These are phyloP conservation scores for Sporothrix dimorphospora DNA, from an alignment of 2,329 filamentous ascomycete species.

Conservation along the genomic window DNA sequence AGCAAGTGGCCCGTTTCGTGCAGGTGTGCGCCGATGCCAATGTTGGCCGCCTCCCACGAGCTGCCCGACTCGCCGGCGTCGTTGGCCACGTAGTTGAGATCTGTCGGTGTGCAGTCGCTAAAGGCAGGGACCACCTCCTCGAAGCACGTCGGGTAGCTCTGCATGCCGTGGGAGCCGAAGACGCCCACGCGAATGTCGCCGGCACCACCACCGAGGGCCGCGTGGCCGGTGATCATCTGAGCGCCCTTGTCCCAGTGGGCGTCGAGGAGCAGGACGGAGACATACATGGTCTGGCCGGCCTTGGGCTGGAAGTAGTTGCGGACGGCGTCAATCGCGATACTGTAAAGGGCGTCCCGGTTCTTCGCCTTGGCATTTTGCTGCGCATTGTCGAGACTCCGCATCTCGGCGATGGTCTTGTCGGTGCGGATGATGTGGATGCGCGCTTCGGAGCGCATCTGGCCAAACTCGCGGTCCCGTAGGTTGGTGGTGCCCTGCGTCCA, in stretches of 20 bases:
- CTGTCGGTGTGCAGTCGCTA: constrained; percentile 85
- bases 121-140: constrained; percentile 91
- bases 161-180: constrained; percentile 89
- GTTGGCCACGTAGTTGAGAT: constrained; percentile 78
- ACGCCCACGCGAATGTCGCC: constrained; percentile 82
- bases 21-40: constrained; percentile 89
- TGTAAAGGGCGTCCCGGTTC: constrained; percentile 73
- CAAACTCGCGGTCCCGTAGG: constrained; percentile 69
- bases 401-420: constrained; percentile 81
- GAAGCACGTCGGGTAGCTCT: constrained; percentile 85
- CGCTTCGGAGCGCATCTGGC: constrained; percentile 84
- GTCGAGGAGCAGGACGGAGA: constrained; percentile 85
- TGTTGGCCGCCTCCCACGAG: constrained; percentile 93
- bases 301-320: constrained; percentile 73
- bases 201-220: constrained; percentile 74
- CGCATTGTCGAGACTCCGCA: constrained; percentile 75
- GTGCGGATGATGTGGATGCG: constrained; percentile 84
- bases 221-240: constrained; percentile 76
- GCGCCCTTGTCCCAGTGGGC: constrained; percentile 78
- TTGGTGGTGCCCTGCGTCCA: constrained; percentile 86
- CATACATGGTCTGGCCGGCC: constrained; percentile 82
- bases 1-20: constrained; percentile 91
- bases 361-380: constrained; percentile 74
- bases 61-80: constrained; percentile 86
- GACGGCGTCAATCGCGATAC: constrained; percentile 77